phyloP scores from a whole-genome alignment of 2,329 filamentous ascomycete species.

The Nothophaeocryptopus gaeumannii region DNA sequence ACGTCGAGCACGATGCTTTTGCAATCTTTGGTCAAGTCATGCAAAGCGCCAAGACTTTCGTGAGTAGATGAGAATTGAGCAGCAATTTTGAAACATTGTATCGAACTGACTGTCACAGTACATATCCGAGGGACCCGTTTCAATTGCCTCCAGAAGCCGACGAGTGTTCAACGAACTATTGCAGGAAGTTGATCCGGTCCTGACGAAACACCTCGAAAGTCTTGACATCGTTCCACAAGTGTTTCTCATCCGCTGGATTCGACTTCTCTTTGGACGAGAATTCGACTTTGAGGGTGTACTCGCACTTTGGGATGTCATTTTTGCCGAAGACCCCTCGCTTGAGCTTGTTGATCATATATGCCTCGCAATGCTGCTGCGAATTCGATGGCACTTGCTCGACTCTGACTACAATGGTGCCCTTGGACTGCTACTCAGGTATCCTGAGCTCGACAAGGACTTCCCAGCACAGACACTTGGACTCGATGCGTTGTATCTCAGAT shows the following conservation, averaged over 20 bases:
- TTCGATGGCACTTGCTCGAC: conserved; percentile 83
- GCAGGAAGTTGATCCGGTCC: conserved; percentile 74
- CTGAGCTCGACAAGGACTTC: conserved; percentile 48
- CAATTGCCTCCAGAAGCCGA: conserved; percentile 79
- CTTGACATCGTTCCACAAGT: conserved; percentile 95
- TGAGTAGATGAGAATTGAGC: conserved; percentile 5
- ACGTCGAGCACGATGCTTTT: conserved; percentile 88
- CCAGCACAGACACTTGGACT: conserved; percentile 61
- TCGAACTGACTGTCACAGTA: conserved; percentile 32
- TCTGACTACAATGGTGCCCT: conserved; percentile 85
- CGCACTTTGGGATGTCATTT: conserved; percentile 84
- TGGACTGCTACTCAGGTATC: conserved; percentile 79
- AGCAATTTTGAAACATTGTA: conserved; percentile 5
- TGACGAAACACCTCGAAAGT: conserved; percentile 73
- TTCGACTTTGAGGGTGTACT: conserved; percentile 85
- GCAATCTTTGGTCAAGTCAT: conserved; percentile 82
- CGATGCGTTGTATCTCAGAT: conserved; percentile 73
- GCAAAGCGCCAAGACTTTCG: conserved; percentile 77
- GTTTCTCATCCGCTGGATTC: conserved; percentile 95
- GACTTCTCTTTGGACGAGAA: conserved; percentile 87
- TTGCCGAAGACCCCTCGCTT: conserved; percentile 77
- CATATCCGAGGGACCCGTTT: conserved; percentile 50
- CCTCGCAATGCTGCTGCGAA: conserved; percentile 85
- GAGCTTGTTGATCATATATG: conserved; percentile 88
- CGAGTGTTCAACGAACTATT: conserved; percentile 83